Conservation (phyloP, 2,329 filamentous ascomycete species). For the Calonectria pseudoturangicola region DNA sequence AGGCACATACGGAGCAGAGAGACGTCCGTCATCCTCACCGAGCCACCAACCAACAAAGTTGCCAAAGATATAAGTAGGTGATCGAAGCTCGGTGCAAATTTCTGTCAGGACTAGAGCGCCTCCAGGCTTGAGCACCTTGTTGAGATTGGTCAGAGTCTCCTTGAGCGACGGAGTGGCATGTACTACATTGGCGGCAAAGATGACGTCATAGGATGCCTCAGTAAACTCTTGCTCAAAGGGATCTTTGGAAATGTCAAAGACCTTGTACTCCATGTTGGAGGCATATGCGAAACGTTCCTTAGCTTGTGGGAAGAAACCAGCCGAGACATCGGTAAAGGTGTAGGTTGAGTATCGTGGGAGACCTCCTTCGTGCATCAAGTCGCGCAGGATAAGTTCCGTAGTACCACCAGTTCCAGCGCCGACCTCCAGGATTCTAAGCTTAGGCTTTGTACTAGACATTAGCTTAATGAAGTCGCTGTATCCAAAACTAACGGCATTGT, state of each 20-base stretch:
- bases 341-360: slow-evolving; percentile 53
- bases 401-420: slow-evolving; percentile 63
- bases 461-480: slow-evolving; percentile 45
- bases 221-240: slow-evolving; percentile 57
- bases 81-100: slow-evolving; percentile 49
- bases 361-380: slow-evolving; percentile 40
- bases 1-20: slow-evolving; percentile 53
- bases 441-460: slow-evolving; percentile 51
- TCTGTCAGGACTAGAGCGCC: slow-evolving; percentile 59
- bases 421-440: slow-evolving; percentile 63
- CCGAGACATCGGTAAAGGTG: slow-evolving; percentile 57
- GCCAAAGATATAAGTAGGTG: slow-evolving; percentile 56
- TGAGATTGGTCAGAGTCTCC: slow-evolving; percentile 57
- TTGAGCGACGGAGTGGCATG: slow-evolving; percentile 59
- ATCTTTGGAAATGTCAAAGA: slow-evolving; percentile 51
- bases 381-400: slow-evolving; percentile 57
- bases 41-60: slow-evolving; percentile 61
- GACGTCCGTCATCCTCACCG: slow-evolving; percentile 54
- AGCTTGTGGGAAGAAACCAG: slow-evolving; percentile 54
- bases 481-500: slow-evolving; percentile 42
- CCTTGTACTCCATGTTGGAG: slow-evolving; percentile 44
- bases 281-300: slow-evolving; percentile 53
- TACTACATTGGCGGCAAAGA: slow-evolving; percentile 61
- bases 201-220: slow-evolving; percentile 58
- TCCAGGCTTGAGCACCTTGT: slow-evolving; percentile 56